Base-by-base conservation (phyloP, 116 monocot species). In the Posidonia oceanica region DNA sequence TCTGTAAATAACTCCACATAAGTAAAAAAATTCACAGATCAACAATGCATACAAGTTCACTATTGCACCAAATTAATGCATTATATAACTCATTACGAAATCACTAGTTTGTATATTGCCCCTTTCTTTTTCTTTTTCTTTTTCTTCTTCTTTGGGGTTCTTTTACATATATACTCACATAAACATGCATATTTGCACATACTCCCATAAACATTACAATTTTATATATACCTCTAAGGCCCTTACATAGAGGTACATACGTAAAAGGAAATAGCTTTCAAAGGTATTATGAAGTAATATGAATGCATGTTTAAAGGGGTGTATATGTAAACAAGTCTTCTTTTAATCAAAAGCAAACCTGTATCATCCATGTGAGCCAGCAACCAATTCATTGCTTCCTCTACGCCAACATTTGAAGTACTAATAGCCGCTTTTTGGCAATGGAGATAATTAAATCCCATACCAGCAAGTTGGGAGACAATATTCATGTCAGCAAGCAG, bases 341-440 rank as follows among this genome's bases (percentile, higher is more conserved):
- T 61, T 61, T 15, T 10, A 70, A 37, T 66, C 20, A 13, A 63
- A 38, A 65, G 48, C 53, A 21, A 39, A 97, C 97, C 97, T 82
- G 89, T 72, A 81, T 97, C 92, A 75, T 97, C 80, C 89, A 97
- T 85, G 77, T 97, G 97, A 37, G 97, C 83, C 21, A 92, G 82
- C 65, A 97, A 75, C 97, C 97, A 97, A 76, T 75, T 92, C 89
- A 97, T 92, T 72, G 97, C 97, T 72, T 92, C 92, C 73, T 97
- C 97, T 42, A 89, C 87, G 14, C 97, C 97, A 53, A 69, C 67
- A 81, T 97, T 97, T 51, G 85, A 82, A 38, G 92, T 97, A 23
- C 82, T 89, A 74, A 97, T 91, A 52, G 92, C 97, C 76, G 97
- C 97, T 73, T 97, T 97, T 74, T 97, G 92, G 54, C 92, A 92